Conservation (phyloP, 164 flowering plant species). For the Houttuynia cordata region DNA sequence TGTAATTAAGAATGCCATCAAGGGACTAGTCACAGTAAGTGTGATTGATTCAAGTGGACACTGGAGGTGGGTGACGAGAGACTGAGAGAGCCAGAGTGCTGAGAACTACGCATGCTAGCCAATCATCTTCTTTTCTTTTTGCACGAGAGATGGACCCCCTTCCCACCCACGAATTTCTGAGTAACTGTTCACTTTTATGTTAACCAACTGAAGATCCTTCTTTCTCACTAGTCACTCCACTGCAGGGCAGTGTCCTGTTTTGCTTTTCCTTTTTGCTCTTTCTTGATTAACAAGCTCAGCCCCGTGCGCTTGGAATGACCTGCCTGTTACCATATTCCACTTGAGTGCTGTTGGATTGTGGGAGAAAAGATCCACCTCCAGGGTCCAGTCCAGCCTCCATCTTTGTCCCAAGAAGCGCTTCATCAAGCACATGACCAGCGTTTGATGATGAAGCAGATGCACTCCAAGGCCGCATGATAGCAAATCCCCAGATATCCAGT, state of each 20-base stretch:
- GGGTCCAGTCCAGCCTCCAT: neutral
- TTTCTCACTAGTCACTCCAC: neutral
- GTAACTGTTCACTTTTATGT: too few relatives aligned
- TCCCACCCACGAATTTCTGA: too few relatives aligned
- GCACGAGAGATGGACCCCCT: too few relatives aligned
- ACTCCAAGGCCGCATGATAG: neutral
- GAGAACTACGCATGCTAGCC: too few relatives aligned
- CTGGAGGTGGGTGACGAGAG: too few relatives aligned
- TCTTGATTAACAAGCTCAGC: neutral
- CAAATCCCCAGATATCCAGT: neutral
- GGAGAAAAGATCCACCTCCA: neutral
- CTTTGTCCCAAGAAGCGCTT: neutral
- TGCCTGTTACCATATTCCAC: neutral
- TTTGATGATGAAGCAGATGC: neutral
- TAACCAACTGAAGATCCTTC: too few relatives aligned
- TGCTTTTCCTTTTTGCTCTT: neutral
- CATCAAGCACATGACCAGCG: neutral
- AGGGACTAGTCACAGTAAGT: too few relatives aligned
- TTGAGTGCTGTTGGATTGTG: neutral
- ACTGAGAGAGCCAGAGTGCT: too few relatives aligned
- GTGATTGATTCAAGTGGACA: too few relatives aligned
- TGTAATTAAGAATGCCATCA: too few relatives aligned
- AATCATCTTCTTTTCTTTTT: too few relatives aligned
- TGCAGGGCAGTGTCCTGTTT: neutral
- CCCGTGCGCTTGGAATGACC: neutral